phyloP scores from a whole-genome alignment of 768 basidiomycete species.

The Boletus subparvulus region DNA sequence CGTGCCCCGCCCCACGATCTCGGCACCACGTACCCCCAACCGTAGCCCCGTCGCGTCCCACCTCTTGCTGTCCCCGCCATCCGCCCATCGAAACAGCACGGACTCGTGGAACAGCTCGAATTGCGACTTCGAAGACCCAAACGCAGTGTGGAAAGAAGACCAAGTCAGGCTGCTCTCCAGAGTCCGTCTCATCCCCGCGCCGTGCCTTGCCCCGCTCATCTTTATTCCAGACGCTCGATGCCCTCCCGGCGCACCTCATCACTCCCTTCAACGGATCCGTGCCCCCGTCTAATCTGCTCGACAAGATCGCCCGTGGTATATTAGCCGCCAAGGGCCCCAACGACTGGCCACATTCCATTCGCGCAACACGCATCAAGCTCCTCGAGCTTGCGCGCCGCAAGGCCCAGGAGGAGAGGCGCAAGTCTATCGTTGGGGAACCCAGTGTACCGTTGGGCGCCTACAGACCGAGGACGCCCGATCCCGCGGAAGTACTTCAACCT shows the following conservation, averaged over 20 bases:
- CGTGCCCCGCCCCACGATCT: conserved; percentile 55
- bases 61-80: conserved; percentile 45
- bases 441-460: conserved; percentile 17
- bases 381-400: conserved; percentile 72
- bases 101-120: conserved; percentile 88
- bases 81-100: conserved; percentile 59
- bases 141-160: conserved; percentile 74
- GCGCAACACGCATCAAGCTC: conserved; percentile 79
- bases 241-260: conserved; percentile 77
- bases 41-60: conserved; percentile 55
- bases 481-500: conserved; percentile 42
- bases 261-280: conserved; percentile 85
- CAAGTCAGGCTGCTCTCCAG: conserved; percentile 65
- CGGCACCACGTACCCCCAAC: conserved; percentile 59
- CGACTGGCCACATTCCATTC: conserved; percentile 83
- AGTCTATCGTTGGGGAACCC: conserved; percentile 49
- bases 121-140: conserved; percentile 57
- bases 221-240: conserved; percentile 63
- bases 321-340: conserved; percentile 68
- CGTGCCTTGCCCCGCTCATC: conserved; percentile 2
- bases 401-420: conserved; percentile 52
- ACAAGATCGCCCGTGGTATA: conserved; percentile 82
- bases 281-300: conserved; percentile 82
- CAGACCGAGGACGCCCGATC: conserved; percentile 27
- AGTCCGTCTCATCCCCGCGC: conserved; percentile 39